phyloP scores from a whole-genome alignment of 345 rosid genomes.

The Salix udensis region DNA sequence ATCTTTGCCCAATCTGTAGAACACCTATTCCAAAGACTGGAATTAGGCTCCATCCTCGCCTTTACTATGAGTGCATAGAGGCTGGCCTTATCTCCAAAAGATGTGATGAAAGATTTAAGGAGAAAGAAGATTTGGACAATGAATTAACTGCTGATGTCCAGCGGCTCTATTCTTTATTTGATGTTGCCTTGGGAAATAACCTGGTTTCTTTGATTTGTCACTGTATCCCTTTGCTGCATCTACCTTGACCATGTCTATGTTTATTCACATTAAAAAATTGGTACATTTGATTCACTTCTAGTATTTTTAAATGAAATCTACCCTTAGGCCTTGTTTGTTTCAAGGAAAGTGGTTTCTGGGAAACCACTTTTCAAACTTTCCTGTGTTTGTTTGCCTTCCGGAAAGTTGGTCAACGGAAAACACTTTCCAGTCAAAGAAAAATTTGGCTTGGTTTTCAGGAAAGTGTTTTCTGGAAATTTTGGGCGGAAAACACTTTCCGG shows the following conservation, averaged over 20 bases:
- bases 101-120: conserved; percentile 55
- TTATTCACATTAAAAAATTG: neutral
- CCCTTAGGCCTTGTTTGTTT: too few relatives aligned
- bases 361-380: too few relatives aligned
- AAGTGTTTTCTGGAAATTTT: too few relatives aligned
- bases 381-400: too few relatives aligned
- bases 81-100: conserved; percentile 68
- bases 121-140: conserved; percentile 52
- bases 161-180: conserved; percentile 84
- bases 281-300: neutral
- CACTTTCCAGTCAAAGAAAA: too few relatives aligned
- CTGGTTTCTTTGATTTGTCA: conserved; percentile 79
- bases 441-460: too few relatives aligned
- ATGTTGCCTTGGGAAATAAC: conserved; percentile 83
- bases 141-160: conserved; percentile 64
- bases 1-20: conserved; percentile 88
- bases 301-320: neutral
- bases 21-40: conserved; percentile 41
- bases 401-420: too few relatives aligned
- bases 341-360: too few relatives aligned
- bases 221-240: conserved; percentile 60
- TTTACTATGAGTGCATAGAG: conserved; percentile 72
- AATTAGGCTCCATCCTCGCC: conserved; percentile 53
- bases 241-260: conserved; percentile 13
- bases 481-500: too few relatives aligned